These are phyloP conservation scores for Salvia sclarea DNA, from an alignment of 305 asterid species.

Conservation along the genomic window DNA sequence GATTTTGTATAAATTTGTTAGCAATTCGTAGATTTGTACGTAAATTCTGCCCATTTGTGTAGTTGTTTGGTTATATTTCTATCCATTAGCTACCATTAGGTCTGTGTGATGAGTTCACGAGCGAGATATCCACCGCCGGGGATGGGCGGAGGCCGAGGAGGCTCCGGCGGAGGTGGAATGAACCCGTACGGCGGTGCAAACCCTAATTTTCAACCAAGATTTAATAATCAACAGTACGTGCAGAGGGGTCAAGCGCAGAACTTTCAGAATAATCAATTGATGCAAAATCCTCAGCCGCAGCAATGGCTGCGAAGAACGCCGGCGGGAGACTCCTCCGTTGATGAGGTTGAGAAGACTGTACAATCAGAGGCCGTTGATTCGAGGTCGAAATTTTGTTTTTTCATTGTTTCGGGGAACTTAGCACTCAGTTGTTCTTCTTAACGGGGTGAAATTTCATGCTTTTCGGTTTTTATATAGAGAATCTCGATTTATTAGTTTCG, in stretches of 20 bases:
- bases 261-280: conserved; percentile 42
- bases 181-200: conserved; percentile 49
- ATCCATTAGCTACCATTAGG: conserved; percentile 35
- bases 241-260: conserved; percentile 55
- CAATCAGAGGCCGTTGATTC: conserved; percentile 82
- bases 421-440: background rate
- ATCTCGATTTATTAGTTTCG: conserved; percentile 14
- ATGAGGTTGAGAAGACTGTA: conserved; percentile 84
- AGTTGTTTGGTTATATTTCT: conserved; percentile 28
- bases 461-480: background rate
- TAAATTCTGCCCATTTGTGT: conserved; percentile 15
- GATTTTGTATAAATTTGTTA: conserved; percentile 15
- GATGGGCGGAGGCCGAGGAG: conserved; percentile 69
- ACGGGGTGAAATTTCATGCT: background rate
- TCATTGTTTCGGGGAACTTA: background rate
- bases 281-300: conserved; percentile 65
- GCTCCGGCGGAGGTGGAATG: conserved; percentile 59
- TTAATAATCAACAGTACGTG: conserved; percentile 59
- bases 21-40: conserved; percentile 20
- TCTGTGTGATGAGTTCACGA: conserved; percentile 60
- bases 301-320: conserved; percentile 77
- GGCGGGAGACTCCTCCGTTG: conserved; percentile 48
- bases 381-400: conserved; percentile 44
- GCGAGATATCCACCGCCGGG: conserved; percentile 94
- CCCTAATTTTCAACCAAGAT: conserved; percentile 56